Evolutionary conservation across 768 basidiomycete genomes (phyloP).

Genomic region (Chalciporus pseudorubinellus): DNA sequence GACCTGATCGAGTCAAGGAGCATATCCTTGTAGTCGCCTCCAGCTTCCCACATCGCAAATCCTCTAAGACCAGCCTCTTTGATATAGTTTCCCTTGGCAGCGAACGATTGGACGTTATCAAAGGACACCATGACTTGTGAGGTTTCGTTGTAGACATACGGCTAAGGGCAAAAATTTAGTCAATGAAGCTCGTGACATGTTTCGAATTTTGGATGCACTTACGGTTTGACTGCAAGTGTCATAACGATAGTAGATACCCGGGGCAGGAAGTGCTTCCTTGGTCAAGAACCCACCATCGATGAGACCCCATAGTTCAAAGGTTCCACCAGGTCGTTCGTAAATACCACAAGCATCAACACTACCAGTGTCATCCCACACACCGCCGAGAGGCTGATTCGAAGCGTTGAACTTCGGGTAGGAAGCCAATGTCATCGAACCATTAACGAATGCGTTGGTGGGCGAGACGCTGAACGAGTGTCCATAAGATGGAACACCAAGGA

Average conservation of each 20-base stretch:
- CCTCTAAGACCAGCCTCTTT: slow-evolving; percentile 49
- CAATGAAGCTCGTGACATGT: too few relatives aligned
- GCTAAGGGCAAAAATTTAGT: slow-evolving; percentile 35
- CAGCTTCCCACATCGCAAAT: slow-evolving; percentile 70
- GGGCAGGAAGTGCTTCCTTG: slow-evolving; percentile 19
- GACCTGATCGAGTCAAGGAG: slow-evolving; percentile 53
- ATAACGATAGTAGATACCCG: slow-evolving; percentile 51
- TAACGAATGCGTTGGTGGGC: slow-evolving; percentile 34
- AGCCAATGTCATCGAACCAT: slow-evolving; percentile 35
- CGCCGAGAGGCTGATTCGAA: slow-evolving; percentile 44
- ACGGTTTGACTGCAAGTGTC: slow-evolving; percentile 72
- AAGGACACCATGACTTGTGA: slow-evolving; percentile 58
- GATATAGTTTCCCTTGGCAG: slow-evolving; percentile 58
- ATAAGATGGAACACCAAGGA: slow-evolving; percentile 79
- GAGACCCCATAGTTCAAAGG: slow-evolving; percentile 60
- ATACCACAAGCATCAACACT: slow-evolving; percentile 56
- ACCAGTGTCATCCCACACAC: slow-evolving; percentile 52
- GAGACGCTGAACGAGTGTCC: slow-evolving; percentile 66
- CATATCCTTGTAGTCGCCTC: slow-evolving; percentile 56
- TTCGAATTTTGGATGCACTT: slow-evolving; percentile 15
- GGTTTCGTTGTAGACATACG: slow-evolving; percentile 56
- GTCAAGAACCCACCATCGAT: slow-evolving; percentile 54
- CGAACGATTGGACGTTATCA: slow-evolving; percentile 57
- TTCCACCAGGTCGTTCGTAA: slow-evolving; percentile 44
- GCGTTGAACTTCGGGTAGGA: slow-evolving; percentile 51